Percentiles rank a stretch among this genome's conserved stretches.
phyloP scores from a whole-genome alignment of 2,329 filamentous ascomycete species.

The Septoria linicola region DNA sequence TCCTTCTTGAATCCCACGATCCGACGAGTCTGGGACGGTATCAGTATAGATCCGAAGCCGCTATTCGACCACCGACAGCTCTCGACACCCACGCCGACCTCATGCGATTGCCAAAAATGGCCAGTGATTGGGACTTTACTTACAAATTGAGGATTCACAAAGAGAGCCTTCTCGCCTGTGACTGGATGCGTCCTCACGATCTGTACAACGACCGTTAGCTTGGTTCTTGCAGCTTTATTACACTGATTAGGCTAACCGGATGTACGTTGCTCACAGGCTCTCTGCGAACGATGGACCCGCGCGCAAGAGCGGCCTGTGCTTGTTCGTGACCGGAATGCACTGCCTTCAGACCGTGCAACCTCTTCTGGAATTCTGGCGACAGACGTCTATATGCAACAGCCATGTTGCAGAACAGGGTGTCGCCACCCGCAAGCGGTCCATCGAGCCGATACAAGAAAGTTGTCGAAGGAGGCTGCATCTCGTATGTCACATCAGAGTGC shows the following conservation, averaged over 20 bases:
- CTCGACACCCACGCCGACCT: too few species aligned
- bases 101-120: too few species aligned
- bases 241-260: constrained; percentile 44
- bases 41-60: background rate
- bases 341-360: constrained; percentile 76
- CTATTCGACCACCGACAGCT: too few species aligned
- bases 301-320: constrained; percentile 64
- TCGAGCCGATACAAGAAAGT: constrained; percentile 90
- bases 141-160: constrained; percentile 75
- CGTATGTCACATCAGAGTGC: constrained; percentile 88
- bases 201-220: background rate
- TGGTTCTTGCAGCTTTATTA: background rate
- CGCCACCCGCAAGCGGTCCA: constrained; percentile 70
- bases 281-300: constrained; percentile 69
- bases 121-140: background rate
- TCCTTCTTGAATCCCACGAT: constrained; percentile 85
- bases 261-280: constrained; percentile 74
- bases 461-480: constrained; percentile 82
- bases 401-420: constrained; percentile 79
- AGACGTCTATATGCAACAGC: constrained; percentile 79
- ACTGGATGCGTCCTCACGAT: constrained; percentile 75
- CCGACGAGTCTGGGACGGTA: constrained; percentile 55
- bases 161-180: constrained; percentile 81
- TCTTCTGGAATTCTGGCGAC: constrained; percentile 73
- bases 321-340: constrained; percentile 81